Conservation (phyloP, 768 basidiomycete species). For the Suillus decipiens region DNA sequence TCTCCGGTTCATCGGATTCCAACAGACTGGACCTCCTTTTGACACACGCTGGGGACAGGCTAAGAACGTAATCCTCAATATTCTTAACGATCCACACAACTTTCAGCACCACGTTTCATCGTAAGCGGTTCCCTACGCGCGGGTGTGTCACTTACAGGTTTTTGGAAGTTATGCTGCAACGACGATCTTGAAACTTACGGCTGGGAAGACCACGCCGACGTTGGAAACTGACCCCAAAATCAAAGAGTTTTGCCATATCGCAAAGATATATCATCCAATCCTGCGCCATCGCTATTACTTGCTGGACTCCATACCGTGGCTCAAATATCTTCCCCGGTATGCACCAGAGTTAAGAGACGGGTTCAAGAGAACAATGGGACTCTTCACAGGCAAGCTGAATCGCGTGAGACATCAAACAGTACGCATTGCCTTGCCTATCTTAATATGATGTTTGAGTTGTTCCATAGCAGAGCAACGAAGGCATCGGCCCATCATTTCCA, state of each 20-base stretch:
- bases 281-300: not conserved
- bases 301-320: not conserved
- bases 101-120: not conserved
- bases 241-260: not conserved
- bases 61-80: constrained; percentile 4
- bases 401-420: not conserved
- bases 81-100: not conserved
- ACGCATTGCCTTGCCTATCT: not conserved
- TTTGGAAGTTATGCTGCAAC: not conserved
- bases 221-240: not conserved
- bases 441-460: not conserved
- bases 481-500: not conserved
- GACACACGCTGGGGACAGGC: not conserved
- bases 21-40: too few species aligned
- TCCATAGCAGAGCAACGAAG: not conserved
- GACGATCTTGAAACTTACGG: not conserved
- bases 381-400: not conserved
- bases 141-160: not conserved
- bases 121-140: not conserved
- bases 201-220: not conserved
- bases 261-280: not conserved
- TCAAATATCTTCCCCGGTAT: not conserved
- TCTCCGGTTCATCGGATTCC: too few species aligned
- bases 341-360: not conserved
- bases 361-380: not conserved